Conservation (phyloP, 495 filamentous ascomycete species). For the Aspergillus mulundensis region DNA sequence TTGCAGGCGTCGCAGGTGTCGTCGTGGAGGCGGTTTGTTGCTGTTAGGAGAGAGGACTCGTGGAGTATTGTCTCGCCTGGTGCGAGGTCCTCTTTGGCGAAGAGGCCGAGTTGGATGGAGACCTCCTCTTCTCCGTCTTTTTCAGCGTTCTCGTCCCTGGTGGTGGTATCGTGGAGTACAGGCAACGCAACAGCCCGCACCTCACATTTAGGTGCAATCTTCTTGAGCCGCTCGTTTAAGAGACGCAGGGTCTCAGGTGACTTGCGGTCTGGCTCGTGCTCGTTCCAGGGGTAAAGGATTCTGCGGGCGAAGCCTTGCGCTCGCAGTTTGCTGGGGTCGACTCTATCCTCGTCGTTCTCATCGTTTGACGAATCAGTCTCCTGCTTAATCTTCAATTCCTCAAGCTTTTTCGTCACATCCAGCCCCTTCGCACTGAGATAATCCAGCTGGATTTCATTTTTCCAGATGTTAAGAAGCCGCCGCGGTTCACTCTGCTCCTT, state of each 20-base stretch:
- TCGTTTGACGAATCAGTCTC: not conserved
- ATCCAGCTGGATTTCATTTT: too few relatives aligned
- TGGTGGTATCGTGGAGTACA: slow-evolving; percentile 42
- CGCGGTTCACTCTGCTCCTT: not conserved
- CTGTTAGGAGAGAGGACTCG: slow-evolving; percentile 77
- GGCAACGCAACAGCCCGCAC: slow-evolving; percentile 71
- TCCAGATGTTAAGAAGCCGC: not conserved
- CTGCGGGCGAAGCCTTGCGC: slow-evolving; percentile 75
- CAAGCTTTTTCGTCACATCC: not conserved
- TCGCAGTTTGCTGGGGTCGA: slow-evolving; percentile 52
- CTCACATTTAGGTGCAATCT: slow-evolving; percentile 63
- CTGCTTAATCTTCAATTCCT: too few relatives aligned
- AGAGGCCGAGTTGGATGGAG: slow-evolving; percentile 76
- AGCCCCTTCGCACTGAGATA: not conserved
- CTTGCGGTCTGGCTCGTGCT: slow-evolving; percentile 80
- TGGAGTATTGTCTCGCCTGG: slow-evolving; percentile 72
- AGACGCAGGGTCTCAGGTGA: slow-evolving; percentile 59
- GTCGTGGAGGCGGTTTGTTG: slow-evolving; percentile 75
- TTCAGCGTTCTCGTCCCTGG: slow-evolving; percentile 16
- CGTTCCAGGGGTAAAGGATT: slow-evolving; percentile 93
- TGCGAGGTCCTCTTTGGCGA: slow-evolving; percentile 75
- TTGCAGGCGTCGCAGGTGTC: slow-evolving; percentile 82
- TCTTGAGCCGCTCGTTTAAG: slow-evolving; percentile 61
- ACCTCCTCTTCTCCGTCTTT: slow-evolving; percentile 23
- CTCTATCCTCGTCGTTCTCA: slow-evolving; percentile 5